Conservation (phyloP, 1,139 yeast species). For the Nadsonia starkeyi-henricii region DNA sequence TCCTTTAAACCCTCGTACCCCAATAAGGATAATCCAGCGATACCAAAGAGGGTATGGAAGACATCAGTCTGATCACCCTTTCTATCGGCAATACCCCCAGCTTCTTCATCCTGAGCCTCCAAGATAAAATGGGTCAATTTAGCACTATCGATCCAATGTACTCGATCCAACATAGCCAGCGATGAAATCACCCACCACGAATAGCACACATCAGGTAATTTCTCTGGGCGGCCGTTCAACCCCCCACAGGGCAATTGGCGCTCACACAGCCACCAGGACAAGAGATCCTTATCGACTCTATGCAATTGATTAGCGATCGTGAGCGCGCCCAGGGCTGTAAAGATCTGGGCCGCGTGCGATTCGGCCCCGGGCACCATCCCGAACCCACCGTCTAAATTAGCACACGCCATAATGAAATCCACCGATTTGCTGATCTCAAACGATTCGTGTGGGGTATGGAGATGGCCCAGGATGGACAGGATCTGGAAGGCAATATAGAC, state of each 20-base stretch:
- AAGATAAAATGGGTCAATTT: constrained; percentile 55
- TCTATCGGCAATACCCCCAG: constrained; percentile 88
- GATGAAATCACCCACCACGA: constrained; percentile 96
- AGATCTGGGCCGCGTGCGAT: constrained; percentile 87
- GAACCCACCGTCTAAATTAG: constrained; percentile 91
- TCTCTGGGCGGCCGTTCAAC: constrained; percentile 90
- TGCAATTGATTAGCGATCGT: constrained; percentile 53
- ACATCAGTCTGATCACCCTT: constrained; percentile 87
- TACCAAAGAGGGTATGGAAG: constrained; percentile 81
- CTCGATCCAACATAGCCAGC: constrained; percentile 48
- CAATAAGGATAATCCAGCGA: constrained; percentile 71
- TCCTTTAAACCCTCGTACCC: constrained; percentile 41
- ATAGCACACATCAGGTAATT: constrained; percentile 90
- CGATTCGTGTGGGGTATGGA: constrained; percentile 26
- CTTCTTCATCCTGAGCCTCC: constrained; percentile 57
- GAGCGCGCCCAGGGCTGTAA: constrained; percentile 71
- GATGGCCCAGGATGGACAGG: constrained; percentile 50
- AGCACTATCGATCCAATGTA: constrained; percentile 61
- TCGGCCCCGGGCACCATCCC: constrained; percentile 93
- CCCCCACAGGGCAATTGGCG: constrained; percentile 89
- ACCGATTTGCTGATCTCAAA: constrained; percentile 54
- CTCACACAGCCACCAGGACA: constrained; percentile 75
- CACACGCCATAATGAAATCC: constrained; percentile 51
- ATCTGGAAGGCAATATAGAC: constrained; percentile 71
- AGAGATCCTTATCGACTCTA: constrained; percentile 36